These are phyloP conservation scores for Dendrocalamus latiflorus DNA, from an alignment of 202 grass and related monocot species.

Conservation along the genomic window DNA sequence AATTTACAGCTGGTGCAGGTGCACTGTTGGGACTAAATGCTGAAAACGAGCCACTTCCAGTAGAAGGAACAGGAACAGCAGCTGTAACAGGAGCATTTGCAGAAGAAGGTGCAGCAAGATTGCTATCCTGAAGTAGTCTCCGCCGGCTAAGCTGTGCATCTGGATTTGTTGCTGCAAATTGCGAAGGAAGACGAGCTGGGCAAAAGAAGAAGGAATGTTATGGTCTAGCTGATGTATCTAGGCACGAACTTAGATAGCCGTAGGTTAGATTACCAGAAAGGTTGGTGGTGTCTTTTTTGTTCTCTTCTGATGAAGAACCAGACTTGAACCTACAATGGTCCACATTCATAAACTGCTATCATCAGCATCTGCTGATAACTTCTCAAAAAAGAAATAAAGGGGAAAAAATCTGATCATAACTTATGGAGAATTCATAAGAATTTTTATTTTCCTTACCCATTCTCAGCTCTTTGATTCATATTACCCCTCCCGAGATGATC, in stretches of 20 bases:
- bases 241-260: not conserved
- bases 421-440: not conserved
- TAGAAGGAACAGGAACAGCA: slow-evolving; percentile 52
- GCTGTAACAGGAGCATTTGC: slow-evolving; percentile 29
- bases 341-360: slow-evolving; percentile 35
- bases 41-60: slow-evolving; percentile 63
- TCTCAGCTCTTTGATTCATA: slow-evolving; percentile 46
- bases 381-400: not conserved
- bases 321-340: slow-evolving; percentile 44
- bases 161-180: slow-evolving; percentile 30
- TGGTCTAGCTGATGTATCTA: slow-evolving; percentile 17
- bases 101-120: slow-evolving; percentile 54
- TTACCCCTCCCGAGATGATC: slow-evolving; percentile 23
- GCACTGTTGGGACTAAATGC: slow-evolving; percentile 31
- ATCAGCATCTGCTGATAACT: slow-evolving; percentile 18
- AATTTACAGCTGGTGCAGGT: slow-evolving; percentile 40
- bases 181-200: slow-evolving; percentile 31
- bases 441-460: slow-evolving; percentile 47
- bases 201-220: slow-evolving; percentile 15
- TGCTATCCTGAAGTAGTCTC: slow-evolving; percentile 67
- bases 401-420: not conserved
- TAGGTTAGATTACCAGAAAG: slow-evolving; percentile 54
- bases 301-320: slow-evolving; percentile 44
- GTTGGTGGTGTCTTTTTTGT: slow-evolving; percentile 45
- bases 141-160: slow-evolving; percentile 43